phyloP scores from a whole-genome alignment of 768 basidiomycete species.

The Cubamyces sp. region DNA sequence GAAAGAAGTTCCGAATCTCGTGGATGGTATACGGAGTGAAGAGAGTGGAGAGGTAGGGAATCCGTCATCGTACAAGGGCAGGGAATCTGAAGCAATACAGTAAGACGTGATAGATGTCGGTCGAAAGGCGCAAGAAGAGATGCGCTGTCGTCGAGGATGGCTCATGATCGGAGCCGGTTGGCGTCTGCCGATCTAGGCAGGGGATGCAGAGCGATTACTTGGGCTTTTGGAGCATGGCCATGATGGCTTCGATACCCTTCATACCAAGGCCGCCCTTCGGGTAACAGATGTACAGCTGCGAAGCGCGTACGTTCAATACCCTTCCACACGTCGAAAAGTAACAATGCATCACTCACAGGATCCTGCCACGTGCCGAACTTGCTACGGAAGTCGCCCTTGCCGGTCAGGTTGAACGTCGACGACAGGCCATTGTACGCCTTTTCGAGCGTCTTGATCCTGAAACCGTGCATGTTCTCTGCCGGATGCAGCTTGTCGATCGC shows the following conservation, averaged over 20 bases:
- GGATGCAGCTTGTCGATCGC: slow-evolving; percentile 38
- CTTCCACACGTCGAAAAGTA: background rate
- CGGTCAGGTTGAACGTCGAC: slow-evolving; percentile 38
- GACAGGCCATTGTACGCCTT: slow-evolving; percentile 44
- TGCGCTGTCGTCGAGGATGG: background rate
- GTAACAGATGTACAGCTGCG: slow-evolving; percentile 39
- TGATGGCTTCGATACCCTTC: slow-evolving; percentile 40
- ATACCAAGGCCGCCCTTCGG: slow-evolving; percentile 38
- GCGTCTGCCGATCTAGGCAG: background rate
- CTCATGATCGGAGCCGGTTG: background rate
- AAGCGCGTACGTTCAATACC: slow-evolving; percentile 1
- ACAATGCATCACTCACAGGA: slow-evolving; percentile 31
- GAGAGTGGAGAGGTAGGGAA: background rate
- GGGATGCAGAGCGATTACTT: slow-evolving; percentile 27
- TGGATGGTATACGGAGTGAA: background rate
- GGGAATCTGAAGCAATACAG: background rate
- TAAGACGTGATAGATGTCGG: background rate
- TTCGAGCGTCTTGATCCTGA: slow-evolving; percentile 41
- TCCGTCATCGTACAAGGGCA: background rate
- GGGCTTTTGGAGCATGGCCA: slow-evolving; percentile 37
- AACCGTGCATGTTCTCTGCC: slow-evolving; percentile 38
- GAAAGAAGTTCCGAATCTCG: background rate
- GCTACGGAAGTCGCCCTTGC: slow-evolving; percentile 45
- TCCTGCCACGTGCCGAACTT: slow-evolving; percentile 41
- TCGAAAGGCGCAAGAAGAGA: background rate